phyloP scores from a whole-genome alignment of 176 grass and related monocot species.

The Triticum aestivum region IWGSC_CS_RefSeq_v2.1 NC_057797.1:468811190-468811689 shows the following conservation, averaged over 20 bases:
- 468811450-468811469: not conserved
- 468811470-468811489: not conserved
- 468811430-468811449: not conserved
- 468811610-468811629: too few species aligned
- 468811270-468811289: not conserved
- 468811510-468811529: not conserved
- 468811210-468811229: not conserved
- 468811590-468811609: too few species aligned
- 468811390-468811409: not conserved
- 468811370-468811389: not conserved
- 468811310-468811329: not conserved
- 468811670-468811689: too few species aligned
- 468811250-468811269: not conserved
- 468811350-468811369: not conserved
- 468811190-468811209: not conserved
- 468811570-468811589: not conserved
- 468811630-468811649: too few species aligned
- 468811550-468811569: not conserved
- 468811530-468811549: not conserved
- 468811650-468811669: too few species aligned
- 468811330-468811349: too few species aligned
- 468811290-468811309: not conserved
- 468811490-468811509: not conserved
- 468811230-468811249: not conserved
- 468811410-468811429: not conserved